phyloP scores from a whole-genome alignment of 1,139 yeast species.

The Kodamaea fungicola region DNA sequence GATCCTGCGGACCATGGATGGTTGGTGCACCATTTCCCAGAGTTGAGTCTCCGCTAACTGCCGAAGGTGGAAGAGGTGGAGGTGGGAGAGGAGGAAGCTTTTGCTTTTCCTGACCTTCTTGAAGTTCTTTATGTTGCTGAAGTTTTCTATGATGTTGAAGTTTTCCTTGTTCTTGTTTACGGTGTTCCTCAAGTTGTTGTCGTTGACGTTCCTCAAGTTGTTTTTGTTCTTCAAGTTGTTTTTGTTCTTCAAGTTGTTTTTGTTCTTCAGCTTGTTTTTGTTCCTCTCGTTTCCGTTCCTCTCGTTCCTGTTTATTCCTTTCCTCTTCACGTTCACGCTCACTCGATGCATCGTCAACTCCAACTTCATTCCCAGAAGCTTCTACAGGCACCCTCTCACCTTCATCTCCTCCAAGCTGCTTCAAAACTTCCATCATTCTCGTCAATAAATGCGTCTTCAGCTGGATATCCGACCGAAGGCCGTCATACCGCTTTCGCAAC shows the following conservation, averaged over 20 bases:
- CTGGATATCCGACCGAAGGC: no score
- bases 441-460: no score
- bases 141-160: neutral
- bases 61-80: conserved; percentile 6
- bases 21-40: no score
- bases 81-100: conserved; percentile 3
- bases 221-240: neutral
- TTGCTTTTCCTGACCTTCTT: neutral
- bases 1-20: no score
- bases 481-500: no score
- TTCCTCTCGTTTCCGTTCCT: neutral
- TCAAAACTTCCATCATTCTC: no score
- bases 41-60: conserved; percentile 2
- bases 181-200: neutral
- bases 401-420: conserved; percentile 1
- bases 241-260: neutral
- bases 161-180: neutral
- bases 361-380: no score
- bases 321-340: no score
- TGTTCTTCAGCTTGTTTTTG: neutral
- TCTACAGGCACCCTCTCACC: neutral
- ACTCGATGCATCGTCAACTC: no score
- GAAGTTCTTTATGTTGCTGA: neutral
- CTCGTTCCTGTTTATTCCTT: neutral
- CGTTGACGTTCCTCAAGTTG: neutral